Conservation (phyloP, 345 rosid species). For the Hirschfeldia incana region DNA sequence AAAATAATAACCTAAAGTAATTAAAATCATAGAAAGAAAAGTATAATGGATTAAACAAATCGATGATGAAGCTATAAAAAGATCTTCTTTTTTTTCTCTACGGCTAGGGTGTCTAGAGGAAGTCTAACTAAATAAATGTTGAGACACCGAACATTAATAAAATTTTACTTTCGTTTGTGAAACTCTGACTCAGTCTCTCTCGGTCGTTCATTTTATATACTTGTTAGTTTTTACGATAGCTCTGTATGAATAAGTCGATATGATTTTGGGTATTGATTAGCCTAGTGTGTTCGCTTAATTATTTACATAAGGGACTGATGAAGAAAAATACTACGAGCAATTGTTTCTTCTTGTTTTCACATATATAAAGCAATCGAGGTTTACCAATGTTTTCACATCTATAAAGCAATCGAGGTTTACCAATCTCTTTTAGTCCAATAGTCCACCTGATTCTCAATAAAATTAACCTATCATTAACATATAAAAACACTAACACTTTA, state of each 20-base stretch:
- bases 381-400: neutral
- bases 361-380: neutral
- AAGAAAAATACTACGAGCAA: neutral
- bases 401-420: neutral
- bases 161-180: neutral
- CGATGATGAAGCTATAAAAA: no score
- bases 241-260: neutral
- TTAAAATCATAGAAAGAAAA: no score
- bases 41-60: no score
- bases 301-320: neutral
- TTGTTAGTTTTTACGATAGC: neutral
- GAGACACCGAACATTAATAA: no score
- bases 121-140: no score
- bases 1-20: no score
- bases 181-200: conserved; percentile 14
- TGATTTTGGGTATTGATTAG: neutral
- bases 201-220: neutral
- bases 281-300: neutral
- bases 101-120: no score
- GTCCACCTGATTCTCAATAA: conserved; percentile 3
- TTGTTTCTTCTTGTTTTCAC: neutral
- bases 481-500: conserved; percentile 3
- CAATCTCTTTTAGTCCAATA: conserved; percentile 1
- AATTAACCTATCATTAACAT: neutral
- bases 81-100: no score